phyloP scores from a whole-genome alignment of 345 rosid genomes.

The Clarkia xantiana region DNA sequence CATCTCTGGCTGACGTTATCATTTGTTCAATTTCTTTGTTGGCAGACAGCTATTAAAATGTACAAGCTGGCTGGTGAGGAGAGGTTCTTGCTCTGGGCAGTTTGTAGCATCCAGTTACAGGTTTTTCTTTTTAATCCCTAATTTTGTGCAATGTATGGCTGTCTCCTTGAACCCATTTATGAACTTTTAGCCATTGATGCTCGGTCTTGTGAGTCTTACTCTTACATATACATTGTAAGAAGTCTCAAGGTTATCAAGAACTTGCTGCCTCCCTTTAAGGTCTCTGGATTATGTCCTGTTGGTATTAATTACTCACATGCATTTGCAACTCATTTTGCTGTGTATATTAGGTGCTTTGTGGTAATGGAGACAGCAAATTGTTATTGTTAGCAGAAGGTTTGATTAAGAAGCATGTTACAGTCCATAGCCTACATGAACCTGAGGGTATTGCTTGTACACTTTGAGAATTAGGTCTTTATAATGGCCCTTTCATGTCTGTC shows the following conservation, averaged over 20 bases:
- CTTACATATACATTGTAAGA: too few species aligned
- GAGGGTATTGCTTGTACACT: conserved; percentile 37
- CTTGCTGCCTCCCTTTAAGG: too few species aligned
- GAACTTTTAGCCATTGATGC: too few species aligned
- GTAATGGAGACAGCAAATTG: conserved; percentile 75
- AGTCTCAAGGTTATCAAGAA: too few species aligned
- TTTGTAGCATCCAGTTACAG: conserved; percentile 97
- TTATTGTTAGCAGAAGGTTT: conserved; percentile 81
- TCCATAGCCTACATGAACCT: conserved; percentile 95
- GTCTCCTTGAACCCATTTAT: too few species aligned
- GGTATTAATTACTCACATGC: too few species aligned
- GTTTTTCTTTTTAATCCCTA: conserved; percentile 19
- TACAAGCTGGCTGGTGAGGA: conserved; percentile 88
- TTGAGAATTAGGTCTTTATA: not conserved
- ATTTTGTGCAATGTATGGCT: too few species aligned
- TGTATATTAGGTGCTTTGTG: conserved; percentile 57
- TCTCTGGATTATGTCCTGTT: too few species aligned
- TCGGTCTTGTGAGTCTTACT: too few species aligned
- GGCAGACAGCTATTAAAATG: conserved; percentile 94
- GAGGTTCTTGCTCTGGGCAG: conserved; percentile 94
- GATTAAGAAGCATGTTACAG: conserved; percentile 73
- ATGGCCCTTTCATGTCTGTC: not conserved
- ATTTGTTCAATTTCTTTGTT: conserved; percentile 15
- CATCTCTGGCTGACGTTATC: not conserved
- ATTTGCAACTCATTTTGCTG: not conserved